Evolutionary conservation across 306 rosid species (phyloP), one percentile per base, ranked within the genome.

Genomic region (Vigna reflexopilosa): DNA sequence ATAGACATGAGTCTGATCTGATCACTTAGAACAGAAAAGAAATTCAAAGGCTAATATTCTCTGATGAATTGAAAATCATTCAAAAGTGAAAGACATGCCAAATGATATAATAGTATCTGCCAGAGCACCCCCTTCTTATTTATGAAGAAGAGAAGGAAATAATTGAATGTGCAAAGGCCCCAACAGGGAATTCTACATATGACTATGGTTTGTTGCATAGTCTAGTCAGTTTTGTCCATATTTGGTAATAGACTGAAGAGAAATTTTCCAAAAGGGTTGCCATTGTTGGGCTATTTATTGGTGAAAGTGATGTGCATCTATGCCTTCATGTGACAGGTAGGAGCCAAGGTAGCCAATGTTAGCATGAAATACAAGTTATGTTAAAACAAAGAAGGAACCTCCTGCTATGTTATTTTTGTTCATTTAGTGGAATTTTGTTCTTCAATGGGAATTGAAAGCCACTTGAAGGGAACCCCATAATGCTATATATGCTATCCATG

Each of bases 301-400:
- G 58, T 63, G 83, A 81, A 82, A 88, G 77, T 8, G 83, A 88
- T 72, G 83, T 79, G 90, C 85, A 80, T 80, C 86, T 83, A 83
- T 80, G 79, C 87, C 84, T 82, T 86, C 89, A 85, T 75, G 86
- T 85, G 89, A 86, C 83, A 80, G 75, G 86, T 80, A 77, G 79
- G 80, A 77, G 76, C 76, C 81, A 62, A 83, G 28, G 67, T 58
- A 81, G 59, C 82, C 79, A 75, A 78, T 63, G 66, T 77, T 80
- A 42, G 82, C 65, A 77, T 75, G 72, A 91, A 70, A 32, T 17
- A 74, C 82, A 86, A 87, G 64, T 44, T 49, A 66, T 45, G 54
- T 48, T 57, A 79, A 78, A 83, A 71, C 72, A 77, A 81, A 83
- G 69, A 87, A 87, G 74, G 74, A 83, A 84, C 87, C 79, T 84